Evolutionary conservation across 352 stramenopile species (phyloP), one percentile per base, ranked within the genome.

Genomic region (Pythium chondricola): DNA sequence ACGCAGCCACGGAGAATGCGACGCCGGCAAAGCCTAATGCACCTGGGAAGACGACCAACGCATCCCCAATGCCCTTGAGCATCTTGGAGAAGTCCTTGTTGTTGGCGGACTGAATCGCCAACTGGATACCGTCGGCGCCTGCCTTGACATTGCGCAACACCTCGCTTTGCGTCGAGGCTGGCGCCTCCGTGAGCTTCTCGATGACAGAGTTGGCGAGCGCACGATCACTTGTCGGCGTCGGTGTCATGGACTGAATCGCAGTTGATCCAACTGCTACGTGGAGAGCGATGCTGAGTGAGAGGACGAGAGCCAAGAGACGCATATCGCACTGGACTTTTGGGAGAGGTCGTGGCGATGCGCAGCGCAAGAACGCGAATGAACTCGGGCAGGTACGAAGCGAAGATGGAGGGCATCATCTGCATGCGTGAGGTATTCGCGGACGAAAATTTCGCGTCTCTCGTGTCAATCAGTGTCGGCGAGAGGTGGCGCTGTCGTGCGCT

Each of bases 1-100:
- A 74, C 3, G 68, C 68, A 0, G 65, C 65, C 18, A 79, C 40
- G 2, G 68, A 79, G 40, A 79, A 79, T 2, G 63, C 68, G 16
- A 79, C 60, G 0, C 68, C 68, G n/a, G 59, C 55, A 26, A 52
- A 65, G 7, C 68, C 68, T 3, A 70, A 62, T 4, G 62, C 60
- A 13, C 56, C 63, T 0, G 68, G 68, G 1, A 79, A 44, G 20
- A 62, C 57, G 9, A 45, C 53, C 1, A 74, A 37, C 3, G 68
- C 65, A 13, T 79, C 68, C 0, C 68, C 63, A 6, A 75, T 56
- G 2, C 63, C 68, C 42, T 70, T 74, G 27, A 79, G 54, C 52
- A 63, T 65, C 24, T 59, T 63, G 6, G 50, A 69, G 16, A 53
- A 49, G 42, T 79, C 68, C 26, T 63, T 48, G 10, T 51, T 49